Base-by-base conservation (phyloP, 1,284 basidiomycete genomes). In the Xerocomus tenax region DNA sequence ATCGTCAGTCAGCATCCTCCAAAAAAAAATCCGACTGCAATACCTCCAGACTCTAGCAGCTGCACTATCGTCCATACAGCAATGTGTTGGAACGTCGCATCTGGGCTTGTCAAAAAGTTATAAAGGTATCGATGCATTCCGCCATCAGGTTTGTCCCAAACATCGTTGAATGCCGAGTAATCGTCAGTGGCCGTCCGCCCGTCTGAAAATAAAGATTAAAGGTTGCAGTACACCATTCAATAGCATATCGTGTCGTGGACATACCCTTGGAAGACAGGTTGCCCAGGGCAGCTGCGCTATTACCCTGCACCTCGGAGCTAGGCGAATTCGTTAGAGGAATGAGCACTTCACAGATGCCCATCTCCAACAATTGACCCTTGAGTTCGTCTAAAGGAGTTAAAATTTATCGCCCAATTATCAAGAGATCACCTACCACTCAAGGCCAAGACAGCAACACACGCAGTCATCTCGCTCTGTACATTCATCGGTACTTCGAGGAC, bases 11-110 rank as follows among this genome's bases (percentile, higher is more conserved):
- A 29, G 28, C n/a, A 2, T 48, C 29, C 51, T 29, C 50, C 29
- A 13, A 6, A 6, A 45, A 28, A 43, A 13, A 8, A 41, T 23
- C 8, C 35, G 34, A n/a, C 30, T 9, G 3, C 8, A 75, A 54
- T 64, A 85, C 88, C 89, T 57, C 91, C 89, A 25, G 91, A 93
- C 68, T 98, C 96, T 25, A 98, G 77, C 25, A 98, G 73, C 65
- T 98, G 95, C 10, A 98, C 94, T 56, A 98, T 94, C 0, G 95
- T 98, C 93, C 93, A 97, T 38, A 98, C 94, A 26, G 96, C 96
- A 60, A 98, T 99, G 68, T 99, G 96, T 70, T 98, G 95, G 85
- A 99, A 99, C 0, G 96, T 99, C n/a, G 91, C 89, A 67, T 99
- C 96, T 15, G 89, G 75, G 62, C 87, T 92, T 49, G 86, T 91